Conservation (phyloP, 306 rosid species). For the Albizia julibrissin region DNA sequence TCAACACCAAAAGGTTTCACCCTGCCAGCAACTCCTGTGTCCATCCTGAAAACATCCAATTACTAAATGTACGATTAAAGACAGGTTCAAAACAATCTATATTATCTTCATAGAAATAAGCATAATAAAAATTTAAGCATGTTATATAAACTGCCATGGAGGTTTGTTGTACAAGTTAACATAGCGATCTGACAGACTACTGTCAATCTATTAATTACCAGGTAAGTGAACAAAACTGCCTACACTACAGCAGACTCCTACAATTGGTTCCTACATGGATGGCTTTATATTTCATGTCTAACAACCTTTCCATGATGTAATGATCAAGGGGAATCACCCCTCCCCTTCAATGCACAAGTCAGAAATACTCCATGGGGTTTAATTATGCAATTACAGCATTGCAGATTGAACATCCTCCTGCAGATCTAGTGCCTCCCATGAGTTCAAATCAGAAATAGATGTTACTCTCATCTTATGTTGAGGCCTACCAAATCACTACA, state of each 20-base stretch:
- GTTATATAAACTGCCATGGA: slow-evolving; percentile 8
- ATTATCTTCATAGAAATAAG: slow-evolving; percentile 6
- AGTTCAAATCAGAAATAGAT: background rate
- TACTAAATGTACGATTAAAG: slow-evolving; percentile 26
- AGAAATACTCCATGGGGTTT: background rate
- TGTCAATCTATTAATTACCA: slow-evolving; percentile 7
- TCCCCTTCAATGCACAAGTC: background rate
- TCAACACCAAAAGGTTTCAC: slow-evolving; percentile 94
- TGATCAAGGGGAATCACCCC: background rate
- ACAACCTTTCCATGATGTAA: slow-evolving; percentile 5
- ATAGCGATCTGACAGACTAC: slow-evolving; percentile 6
- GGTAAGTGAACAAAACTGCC: background rate
- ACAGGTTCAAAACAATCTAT: slow-evolving; percentile 16
- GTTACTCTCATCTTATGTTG: background rate
- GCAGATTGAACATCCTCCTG: background rate
- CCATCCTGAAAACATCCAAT: slow-evolving; percentile 61
- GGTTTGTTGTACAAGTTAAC: slow-evolving; percentile 6
- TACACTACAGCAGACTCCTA: slow-evolving; percentile 14
- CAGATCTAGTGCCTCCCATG: slow-evolving; percentile 20
- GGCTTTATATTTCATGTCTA: background rate
- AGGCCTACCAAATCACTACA: background rate
- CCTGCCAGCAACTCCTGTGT: slow-evolving; percentile 82
- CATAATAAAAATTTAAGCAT: slow-evolving; percentile 10
- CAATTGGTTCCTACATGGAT: background rate
- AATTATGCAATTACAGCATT: slow-evolving; percentile 11